phyloP scores from a whole-genome alignment of 2,329 filamentous ascomycete genomes.

The Sphaerostilbella broomeana region DNA sequence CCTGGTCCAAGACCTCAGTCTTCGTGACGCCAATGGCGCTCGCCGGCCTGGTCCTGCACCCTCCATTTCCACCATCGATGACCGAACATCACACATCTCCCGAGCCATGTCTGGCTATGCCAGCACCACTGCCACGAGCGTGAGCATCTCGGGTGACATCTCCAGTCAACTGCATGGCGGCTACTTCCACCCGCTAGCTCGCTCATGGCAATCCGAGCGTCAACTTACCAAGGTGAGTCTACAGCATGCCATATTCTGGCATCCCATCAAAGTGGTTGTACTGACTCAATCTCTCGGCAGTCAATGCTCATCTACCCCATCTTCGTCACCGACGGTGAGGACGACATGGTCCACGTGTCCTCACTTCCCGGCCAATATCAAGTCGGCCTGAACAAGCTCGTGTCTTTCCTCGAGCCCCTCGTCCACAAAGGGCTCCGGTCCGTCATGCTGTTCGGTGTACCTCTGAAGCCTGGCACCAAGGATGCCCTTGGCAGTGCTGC shows the following conservation, averaged over 20 bases:
- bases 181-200: constrained; percentile 71
- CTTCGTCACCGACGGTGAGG: constrained; percentile 89
- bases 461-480: constrained; percentile 71
- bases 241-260: not conserved
- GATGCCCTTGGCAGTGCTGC: constrained; percentile 87
- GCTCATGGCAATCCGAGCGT: constrained; percentile 76
- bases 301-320: constrained; percentile 98
- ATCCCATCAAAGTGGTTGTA: not conserved
- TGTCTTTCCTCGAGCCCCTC: constrained; percentile 78
- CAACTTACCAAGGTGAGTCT: constrained; percentile 71
- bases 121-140: constrained; percentile 60
- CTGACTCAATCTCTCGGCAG: constrained; percentile 37
- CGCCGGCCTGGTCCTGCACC: constrained; percentile 40
- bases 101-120: constrained; percentile 55
- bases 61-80: constrained; percentile 52
- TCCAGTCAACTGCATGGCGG: constrained; percentile 78
- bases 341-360: constrained; percentile 84
- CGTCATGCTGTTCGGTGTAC: constrained; percentile 94
- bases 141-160: constrained; percentile 68
- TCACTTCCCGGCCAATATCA: constrained; percentile 88
- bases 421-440: constrained; percentile 85
- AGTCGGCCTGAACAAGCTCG: constrained; percentile 77
- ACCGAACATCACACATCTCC: constrained; percentile 54
- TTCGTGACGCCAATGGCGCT: constrained; percentile 46
- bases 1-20: constrained; percentile 57